A percentile compares a stretch with the other conserved stretches of the same genome.
These are phyloP conservation scores for Erodium maritimum DNA, from an alignment of 345 rosid genomes.

Conservation along the genomic window DNA sequence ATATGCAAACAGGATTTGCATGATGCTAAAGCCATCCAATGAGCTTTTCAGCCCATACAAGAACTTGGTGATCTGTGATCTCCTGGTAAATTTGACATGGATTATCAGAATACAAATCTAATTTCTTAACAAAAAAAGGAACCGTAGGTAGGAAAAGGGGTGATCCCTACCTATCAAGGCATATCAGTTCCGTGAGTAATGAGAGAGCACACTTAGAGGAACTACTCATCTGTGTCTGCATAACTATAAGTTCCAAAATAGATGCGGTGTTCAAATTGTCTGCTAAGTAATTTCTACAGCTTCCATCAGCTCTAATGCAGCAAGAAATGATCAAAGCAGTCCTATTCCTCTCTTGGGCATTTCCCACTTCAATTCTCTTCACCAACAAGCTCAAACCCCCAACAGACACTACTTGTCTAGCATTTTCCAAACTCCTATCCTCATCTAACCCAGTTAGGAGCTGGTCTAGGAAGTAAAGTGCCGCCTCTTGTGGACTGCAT, in stretches of 20 bases:
- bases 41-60: constrained; percentile 26
- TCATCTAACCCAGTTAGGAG: constrained; percentile 51
- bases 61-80: constrained; percentile 24
- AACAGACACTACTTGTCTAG: constrained; percentile 32
- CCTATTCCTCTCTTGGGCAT: constrained; percentile 23
- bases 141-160: background rate
- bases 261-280: constrained; percentile 33
- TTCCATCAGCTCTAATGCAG: constrained; percentile 37
- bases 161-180: constrained; percentile 32
- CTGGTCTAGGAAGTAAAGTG: constrained; percentile 42
- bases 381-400: constrained; percentile 41
- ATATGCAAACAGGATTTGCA: constrained; percentile 39
- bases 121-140: background rate
- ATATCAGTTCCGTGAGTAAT: constrained; percentile 36
- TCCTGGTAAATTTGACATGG: constrained; percentile 19
- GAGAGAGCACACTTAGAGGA: constrained; percentile 13
- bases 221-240: constrained; percentile 16
- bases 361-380: constrained; percentile 22
- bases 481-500: constrained; percentile 44
- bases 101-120: constrained; percentile 5
- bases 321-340: constrained; percentile 27
- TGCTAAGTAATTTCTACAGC: constrained; percentile 37
- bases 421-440: constrained; percentile 49
- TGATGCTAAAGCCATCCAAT: constrained; percentile 37
- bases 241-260: constrained; percentile 40